These are phyloP conservation scores for Chytriomyces hyalinus DNA, from an alignment of 192 early-diverging fungal species.

Conservation along the genomic window DNA sequence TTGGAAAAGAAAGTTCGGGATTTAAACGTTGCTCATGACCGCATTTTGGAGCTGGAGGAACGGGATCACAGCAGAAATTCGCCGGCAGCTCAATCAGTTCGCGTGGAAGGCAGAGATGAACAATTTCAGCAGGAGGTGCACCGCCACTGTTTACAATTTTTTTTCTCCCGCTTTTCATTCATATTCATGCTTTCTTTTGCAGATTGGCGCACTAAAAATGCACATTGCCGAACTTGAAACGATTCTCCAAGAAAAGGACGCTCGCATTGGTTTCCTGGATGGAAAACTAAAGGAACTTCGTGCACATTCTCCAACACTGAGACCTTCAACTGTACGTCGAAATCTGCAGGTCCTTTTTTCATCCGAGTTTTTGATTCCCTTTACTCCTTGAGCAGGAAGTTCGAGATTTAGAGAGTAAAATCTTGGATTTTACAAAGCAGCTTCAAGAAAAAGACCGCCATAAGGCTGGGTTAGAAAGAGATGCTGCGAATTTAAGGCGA, in stretches of 20 bases:
- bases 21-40: constrained; percentile 40
- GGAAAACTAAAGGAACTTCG: constrained; percentile 11
- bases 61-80: background rate
- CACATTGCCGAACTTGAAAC: constrained; percentile 13
- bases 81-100: background rate
- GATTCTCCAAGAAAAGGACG: constrained; percentile 19
- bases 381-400: background rate
- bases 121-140: constrained; percentile 2
- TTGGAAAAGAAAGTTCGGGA: constrained; percentile 37
- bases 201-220: constrained; percentile 6
- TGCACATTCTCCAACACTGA: background rate
- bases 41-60: constrained; percentile 14
- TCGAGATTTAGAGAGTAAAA: background rate
- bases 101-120: background rate
- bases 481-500: background rate
- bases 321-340: background rate
- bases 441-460: background rate
- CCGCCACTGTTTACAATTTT: background rate
- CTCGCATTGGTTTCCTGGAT: constrained; percentile 12
- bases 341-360: background rate
- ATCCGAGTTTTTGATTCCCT: background rate
- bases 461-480: constrained; percentile 3
- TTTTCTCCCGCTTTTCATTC: background rate
- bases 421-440: background rate
- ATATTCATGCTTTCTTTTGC: background rate